Percentiles rank a stretch among this genome's conserved stretches.
Conservation (phyloP, 75 land plant species). For the Gnetum montanum region DNA sequence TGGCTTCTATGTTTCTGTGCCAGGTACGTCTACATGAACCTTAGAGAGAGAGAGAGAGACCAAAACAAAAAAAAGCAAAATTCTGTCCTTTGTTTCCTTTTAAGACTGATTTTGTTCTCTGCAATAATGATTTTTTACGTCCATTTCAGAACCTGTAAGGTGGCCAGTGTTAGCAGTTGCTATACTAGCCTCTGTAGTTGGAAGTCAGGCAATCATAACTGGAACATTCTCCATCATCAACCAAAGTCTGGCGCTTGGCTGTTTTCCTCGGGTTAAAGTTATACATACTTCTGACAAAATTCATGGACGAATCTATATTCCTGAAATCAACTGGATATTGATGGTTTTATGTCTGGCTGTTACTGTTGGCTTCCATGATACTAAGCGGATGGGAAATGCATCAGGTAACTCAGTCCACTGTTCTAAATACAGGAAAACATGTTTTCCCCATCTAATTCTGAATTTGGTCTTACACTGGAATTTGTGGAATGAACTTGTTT, state of each 20-base stretch:
- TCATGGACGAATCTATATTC: constrained; percentile 30
- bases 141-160: constrained; percentile 14
- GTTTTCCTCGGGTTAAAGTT: constrained; percentile 33
- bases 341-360: constrained; percentile 26
- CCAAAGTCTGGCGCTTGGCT: constrained; percentile 25
- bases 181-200: constrained; percentile 28
- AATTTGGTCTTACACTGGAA: no score
- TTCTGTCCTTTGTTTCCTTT: no score
- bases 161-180: constrained; percentile 36
- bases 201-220: constrained; percentile 34
- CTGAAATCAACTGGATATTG: constrained; percentile 28
- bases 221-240: constrained; percentile 29
- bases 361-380: constrained; percentile 19
- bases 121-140: no score
- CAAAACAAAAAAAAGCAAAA: no score
- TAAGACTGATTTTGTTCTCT: no score
- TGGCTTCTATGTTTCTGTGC: constrained; percentile 47
- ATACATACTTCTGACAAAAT: constrained; percentile 25
- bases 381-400: constrained; percentile 27
- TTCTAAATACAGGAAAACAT: neutral
- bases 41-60: no score
- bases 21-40: constrained; percentile 25
- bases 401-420: constrained; percentile 12
- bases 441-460: neutral
- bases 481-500: neutral